Conservation (phyloP, 1,284 basidiomycete species). For the Cryptococcus wingfieldii region DNA sequence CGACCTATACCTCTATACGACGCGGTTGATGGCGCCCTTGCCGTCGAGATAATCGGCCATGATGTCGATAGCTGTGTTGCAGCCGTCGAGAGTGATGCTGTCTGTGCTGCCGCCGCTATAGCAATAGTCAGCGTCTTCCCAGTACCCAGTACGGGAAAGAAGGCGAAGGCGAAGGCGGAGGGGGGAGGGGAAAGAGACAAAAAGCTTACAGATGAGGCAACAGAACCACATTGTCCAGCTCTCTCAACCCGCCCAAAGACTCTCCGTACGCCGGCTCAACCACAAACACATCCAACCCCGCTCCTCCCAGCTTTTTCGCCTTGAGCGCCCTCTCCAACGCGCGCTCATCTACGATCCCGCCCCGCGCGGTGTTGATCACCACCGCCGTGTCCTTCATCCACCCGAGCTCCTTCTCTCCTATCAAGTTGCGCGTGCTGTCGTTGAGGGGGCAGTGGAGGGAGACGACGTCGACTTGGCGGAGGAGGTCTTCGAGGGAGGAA, state of each 20-base stretch:
- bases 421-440: constrained; percentile 46
- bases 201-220: constrained; percentile 41
- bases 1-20: constrained; percentile 15
- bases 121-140: neutral
- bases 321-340: constrained; percentile 50
- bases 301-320: constrained; percentile 49
- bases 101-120: constrained; percentile 37
- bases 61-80: constrained; percentile 36
- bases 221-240: constrained; percentile 33
- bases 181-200: neutral
- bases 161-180: too few relatives aligned
- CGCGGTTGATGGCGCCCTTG: constrained; percentile 28
- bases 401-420: constrained; percentile 43
- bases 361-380: constrained; percentile 53
- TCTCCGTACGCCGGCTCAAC: constrained; percentile 40
- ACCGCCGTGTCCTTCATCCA: constrained; percentile 47
- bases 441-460: constrained; percentile 52
- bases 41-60: constrained; percentile 40
- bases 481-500: constrained; percentile 44
- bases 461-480: constrained; percentile 49
- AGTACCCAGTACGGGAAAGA: neutral
- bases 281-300: constrained; percentile 54
- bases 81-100: constrained; percentile 27
- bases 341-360: constrained; percentile 51
- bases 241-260: constrained; percentile 30